Base-by-base conservation (phyloP, 257 asterid genomes). In the Paraleonurus japonicus region DNA sequence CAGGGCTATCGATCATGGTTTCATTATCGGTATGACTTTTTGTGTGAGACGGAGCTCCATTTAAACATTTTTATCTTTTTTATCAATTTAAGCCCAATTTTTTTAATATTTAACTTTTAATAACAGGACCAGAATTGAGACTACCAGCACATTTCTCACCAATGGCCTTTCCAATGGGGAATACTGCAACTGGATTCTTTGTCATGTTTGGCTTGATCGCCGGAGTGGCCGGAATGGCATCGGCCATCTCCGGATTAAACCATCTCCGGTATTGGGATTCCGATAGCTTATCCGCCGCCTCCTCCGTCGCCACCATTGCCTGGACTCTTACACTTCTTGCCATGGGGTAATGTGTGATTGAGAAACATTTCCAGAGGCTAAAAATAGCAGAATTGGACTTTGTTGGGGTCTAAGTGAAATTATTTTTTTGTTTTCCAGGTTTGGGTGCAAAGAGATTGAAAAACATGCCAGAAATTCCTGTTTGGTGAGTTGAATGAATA, bases 121-220 rank as follows among this genome's bases (percentile, higher is more conserved):
- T 45, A 64, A 74, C 85, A 93, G 98, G 94, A 53, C 87, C 95
- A 0, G 96, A 81, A 53, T 55, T 89, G 8, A 59, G 83, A 3
- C 75, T 88, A 27, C 97, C 99, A 0, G 96, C 92, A 50, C 95
- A 91, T 75, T 94, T 94, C 79, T 91, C 99, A 5, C 96, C 99
- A 0, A 82, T 94, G 55, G 82, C 77, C 70, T 94, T 89, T 41
- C 96, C 99, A 0, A 91, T 94, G 89, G 99, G 99, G 48, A 94
- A 94, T 57, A 88, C 93, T 0, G 98, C 99, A 9, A 94, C 98
- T 1, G 99, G 99, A 59, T 94, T 94, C 83, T 91, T 94, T 20
- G 96, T 89, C 27, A 22, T 79, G 55, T 88, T 94, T 47, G 72
- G 93, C 12, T 6, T 94, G 83, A 81, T 94, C 7, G 99, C 99